A percentile compares a stretch with the other conserved stretches of the same genome.
Conservation (phyloP, 306 rosid genomes). For the Lathyrus oleraceus region DNA sequence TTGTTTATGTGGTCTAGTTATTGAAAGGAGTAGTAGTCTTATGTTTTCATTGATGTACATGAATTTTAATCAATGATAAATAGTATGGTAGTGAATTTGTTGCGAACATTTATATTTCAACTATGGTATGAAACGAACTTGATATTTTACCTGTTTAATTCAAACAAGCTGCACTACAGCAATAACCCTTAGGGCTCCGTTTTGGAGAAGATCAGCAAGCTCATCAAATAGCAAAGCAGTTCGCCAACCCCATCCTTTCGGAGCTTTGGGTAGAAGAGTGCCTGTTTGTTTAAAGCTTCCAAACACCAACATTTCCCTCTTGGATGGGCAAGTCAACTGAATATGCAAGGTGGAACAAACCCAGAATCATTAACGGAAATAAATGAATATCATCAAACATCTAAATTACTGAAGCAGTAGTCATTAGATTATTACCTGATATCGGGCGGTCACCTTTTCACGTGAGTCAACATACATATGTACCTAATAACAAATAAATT, state of each 20-base stretch:
- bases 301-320: conserved; percentile 88
- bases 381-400: conserved; percentile 5
- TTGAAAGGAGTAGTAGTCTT: neutral
- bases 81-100: neutral
- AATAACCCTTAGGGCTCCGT: conserved; percentile 81
- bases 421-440: conserved; percentile 66
- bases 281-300: conserved; percentile 94
- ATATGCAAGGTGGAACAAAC: conserved; percentile 23
- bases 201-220: conserved; percentile 88
- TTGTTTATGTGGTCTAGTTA: neutral
- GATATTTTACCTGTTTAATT: conserved; percentile 31
- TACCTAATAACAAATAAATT: conserved; percentile 64
- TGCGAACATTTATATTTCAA: neutral
- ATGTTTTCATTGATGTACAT: neutral
- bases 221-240: conserved; percentile 88
- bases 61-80: neutral
- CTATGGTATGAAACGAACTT: neutral
- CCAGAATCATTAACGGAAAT: conserved; percentile 31
- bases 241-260: conserved; percentile 99
- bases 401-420: conserved; percentile 7
- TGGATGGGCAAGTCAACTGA: conserved; percentile 89
- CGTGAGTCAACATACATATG: conserved; percentile 64
- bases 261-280: conserved; percentile 94
- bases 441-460: conserved; percentile 85
- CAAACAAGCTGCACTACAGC: conserved; percentile 90